Percentiles rank a stretch among this genome's conserved stretches.
These are phyloP conservation scores for Arctostaphylos glauca DNA, from an alignment of 148 eudicot genomes.

Conservation along the genomic window DNA sequence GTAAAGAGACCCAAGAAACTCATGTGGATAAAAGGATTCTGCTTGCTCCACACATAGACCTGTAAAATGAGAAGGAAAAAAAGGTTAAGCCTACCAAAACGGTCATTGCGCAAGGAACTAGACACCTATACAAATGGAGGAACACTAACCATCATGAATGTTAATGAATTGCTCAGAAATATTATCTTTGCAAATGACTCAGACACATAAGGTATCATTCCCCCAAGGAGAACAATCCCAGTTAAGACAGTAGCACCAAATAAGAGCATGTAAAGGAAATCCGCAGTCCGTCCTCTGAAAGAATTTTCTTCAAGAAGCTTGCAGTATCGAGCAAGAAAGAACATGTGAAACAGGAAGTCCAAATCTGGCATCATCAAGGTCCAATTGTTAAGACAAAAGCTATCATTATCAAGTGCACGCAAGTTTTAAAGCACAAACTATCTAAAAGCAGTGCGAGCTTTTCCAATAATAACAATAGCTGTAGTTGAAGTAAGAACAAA, in stretches of 20 bases:
- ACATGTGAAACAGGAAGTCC: conserved; percentile 98
- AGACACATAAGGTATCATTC: conserved; percentile 87
- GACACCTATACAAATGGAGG: not conserved
- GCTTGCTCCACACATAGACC: conserved; percentile 99
- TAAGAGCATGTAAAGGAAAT: conserved; percentile 94
- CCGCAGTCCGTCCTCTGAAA: conserved; percentile 92
- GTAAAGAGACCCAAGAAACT: conserved; percentile 97
- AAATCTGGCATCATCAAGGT: conserved; percentile 46
- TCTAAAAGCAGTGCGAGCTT: not conserved
- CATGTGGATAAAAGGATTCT: conserved; percentile 95
- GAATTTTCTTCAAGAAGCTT: conserved; percentile 98
- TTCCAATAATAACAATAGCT: not conserved
- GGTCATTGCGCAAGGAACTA: not conserved
- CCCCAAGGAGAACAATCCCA: conserved; percentile 71
- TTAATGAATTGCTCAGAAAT: conserved; percentile 93
- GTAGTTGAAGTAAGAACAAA: not conserved
- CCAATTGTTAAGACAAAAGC: conserved; percentile 13
- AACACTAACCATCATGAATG: conserved; percentile 85
- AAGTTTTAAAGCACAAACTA: not conserved
- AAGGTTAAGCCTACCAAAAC: not conserved
- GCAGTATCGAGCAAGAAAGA: conserved; percentile 96
- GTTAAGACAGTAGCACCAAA: conserved; percentile 92
- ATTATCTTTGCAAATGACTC: conserved; percentile 90
- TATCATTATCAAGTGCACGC: not conserved
- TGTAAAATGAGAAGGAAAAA: conserved; percentile 30